Evolutionary conservation across 2,329 filamentous ascomycete species (phyloP), one percentile per base, ranked within the genome.

Genomic region (Metarhizium album): DNA sequence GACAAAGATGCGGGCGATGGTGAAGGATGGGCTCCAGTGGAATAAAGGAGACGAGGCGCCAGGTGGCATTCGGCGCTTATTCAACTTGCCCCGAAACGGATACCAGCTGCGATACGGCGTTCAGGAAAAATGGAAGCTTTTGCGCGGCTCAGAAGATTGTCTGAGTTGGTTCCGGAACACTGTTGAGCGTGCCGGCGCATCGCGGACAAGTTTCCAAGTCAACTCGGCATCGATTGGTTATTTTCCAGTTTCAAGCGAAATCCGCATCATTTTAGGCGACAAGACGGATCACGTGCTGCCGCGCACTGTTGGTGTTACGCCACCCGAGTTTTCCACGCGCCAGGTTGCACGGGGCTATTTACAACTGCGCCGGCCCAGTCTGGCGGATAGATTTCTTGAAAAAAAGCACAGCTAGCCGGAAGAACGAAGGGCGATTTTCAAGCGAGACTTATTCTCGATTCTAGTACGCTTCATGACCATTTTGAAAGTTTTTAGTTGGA

Each of bases 231-330:
- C 18, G 37, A 40, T 20, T 40, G n/a, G 2, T n/a, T 20, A 22
- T 40, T 16, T 4, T 40, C 37, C 27, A 9, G 27, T 29, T 29
- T 29, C 7, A 35, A 31, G 37, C 38, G 38, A 16, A 46, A 35
- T n/a, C 45, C 16, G n/a, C 20, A 33, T 23, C 37, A 16, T 45
- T n/a, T 45, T 24, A 27, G 33, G 42, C 18, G 27, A 45, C 40
- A 11, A 27, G 18, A 27, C 16, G 14, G 18, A 20, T 53, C 51
- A 53, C 51, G 51, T 53, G 51, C 3, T 16, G 8, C 14, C 47
- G 51, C 48, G 51, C 40, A 13, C n/a, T 5, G 13, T 37, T 50
- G 47, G 47, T 42, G 46, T 16, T 23, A 8, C 23, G 16, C 13
- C 5, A 13, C 29, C 14, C 14, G 6, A 8, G 13, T 18, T 3